Evolutionary conservation across 1,284 basidiomycete species (phyloP), one percentile per base, ranked within the genome.

Genomic region (Puccinia polysora): DNA sequence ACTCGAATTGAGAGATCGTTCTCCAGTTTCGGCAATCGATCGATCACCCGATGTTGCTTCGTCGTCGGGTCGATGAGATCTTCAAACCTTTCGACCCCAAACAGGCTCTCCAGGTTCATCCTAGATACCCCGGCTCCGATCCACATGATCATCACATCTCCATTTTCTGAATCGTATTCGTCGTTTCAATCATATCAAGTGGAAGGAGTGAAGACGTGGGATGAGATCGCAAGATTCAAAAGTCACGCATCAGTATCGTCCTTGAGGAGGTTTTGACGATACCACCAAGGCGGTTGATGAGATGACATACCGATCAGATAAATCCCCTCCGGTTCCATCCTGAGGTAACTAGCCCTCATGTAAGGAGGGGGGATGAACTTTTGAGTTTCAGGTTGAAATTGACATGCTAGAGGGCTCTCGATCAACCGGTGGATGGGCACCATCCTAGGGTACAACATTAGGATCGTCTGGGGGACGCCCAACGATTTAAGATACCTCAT

Each of bases 61-160:
- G n/a, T n/a, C n/a, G 50, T 25, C 50, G 1, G 15, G 56, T 38
- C 10, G 52, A 55, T 8, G 28, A 20, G 78, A 84, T 76, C 64
- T 86, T 84, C 25, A 86, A 82, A 78, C 94, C 86, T 67, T 97
- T 78, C 47, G 85, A 89, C 86, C 15, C 87, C 92, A 77, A 96
- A 93, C 14, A 99, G 80, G 77, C 97, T 95, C 59, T 84, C 82
- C 6, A 98, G 81, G 62, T 97, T 81, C 76, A 89, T 88, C 4
- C 91, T 89, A 15, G 88, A 91, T 5, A 87, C 88, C 50, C 87
- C 87, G 7, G 84, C 82, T 6, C 96, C 96, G 23, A 98, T 83
- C 96, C 96, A 99, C 32, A 99, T 81, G 75, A 97, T 88, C 79
- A 87, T 87, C 64, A 85, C 82, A 76, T 97, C 94, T 75, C 93